Base-by-base conservation (phyloP, 148 eudicot genomes). In the Camellia sinensis region DNA sequence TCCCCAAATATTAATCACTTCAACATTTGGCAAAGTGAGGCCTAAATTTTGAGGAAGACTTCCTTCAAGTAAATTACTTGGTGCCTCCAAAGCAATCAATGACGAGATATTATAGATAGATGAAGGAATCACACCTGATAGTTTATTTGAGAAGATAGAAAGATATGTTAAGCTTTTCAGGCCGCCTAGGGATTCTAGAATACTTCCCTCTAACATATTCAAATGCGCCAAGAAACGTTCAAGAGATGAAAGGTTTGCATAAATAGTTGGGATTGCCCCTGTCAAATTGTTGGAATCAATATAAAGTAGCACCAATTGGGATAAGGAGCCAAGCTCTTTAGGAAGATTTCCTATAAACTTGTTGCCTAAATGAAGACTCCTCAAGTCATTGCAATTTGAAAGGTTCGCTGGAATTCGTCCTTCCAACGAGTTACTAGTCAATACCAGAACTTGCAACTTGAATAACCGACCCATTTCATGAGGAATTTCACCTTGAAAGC, bases 401-500 rank as follows among this genome's bases (percentile, higher is more conserved):
- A 87, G 10, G 80, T 83, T 82, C 2, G 77, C 13, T 5, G 89
- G 88, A 12, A 88, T 80, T 29, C 41, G 75, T 5, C 90, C 90
- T 0, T 0, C 5, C 3, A 90, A 72, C 0, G 71, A 48, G 80
- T 88, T 90, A 40, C 56, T 48, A 13, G 50, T 46, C 50, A 46
- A 46, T 5, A 4, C 7, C 50, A 46, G 50, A 46, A 46, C 50
- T 7, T 46, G 50, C 50, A 46, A 2, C 1, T 2, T 5, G 50
- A 46, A 46, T 46, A 46, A 46, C 7, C 50, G 3, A 7, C 6
- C 50, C 5, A 46, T 46, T 46, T 46, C 50, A 46, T 46, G 7
- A 46, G 50, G 50, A 46, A 46, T 46, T 46, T 46, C 50, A 46
- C 50, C 50, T 7, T 46, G 50, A 7, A 46, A 46, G 7, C 50